Evolutionary conservation across 768 basidiomycete genomes (phyloP), one percentile per base, ranked within the genome.

Genomic region (Kwoniella shandongensis): DNA sequence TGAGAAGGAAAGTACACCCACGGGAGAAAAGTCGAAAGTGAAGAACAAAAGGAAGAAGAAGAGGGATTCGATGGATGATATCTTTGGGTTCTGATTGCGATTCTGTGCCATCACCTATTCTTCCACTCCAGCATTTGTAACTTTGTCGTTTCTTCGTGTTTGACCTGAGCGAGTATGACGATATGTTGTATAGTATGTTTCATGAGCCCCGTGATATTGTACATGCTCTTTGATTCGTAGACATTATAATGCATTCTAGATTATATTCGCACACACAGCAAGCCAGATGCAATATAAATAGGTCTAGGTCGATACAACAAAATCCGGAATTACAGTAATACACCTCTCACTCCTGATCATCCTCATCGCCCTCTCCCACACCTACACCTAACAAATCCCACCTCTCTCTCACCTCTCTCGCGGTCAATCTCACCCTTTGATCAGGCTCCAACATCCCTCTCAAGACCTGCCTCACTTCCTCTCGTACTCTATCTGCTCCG

Each of bases 401-500:
- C 18, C 42, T 30, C 49, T 51, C 18, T 17, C 48, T 51, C n/a
- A 58, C 49, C 29, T 58, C 38, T 25, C 27, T 30, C 1, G 69
- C 69, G 8, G 56, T 63, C 38, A 63, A 61, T 49, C 72, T 50
- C 27, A 54, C 25, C 52, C 47, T 54, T 18, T 57, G 51, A 18
- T 53, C 44, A 10, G 62, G 63, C 26, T 44, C 27, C 29, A 73
- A 35, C 72, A 73, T 73, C 10, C 23, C 29, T 38, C 44, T 65
- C 25, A 73, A 15, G 18, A 64, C 49, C 18, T 57, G 20, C 18
- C 65, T 51, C 3, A 65, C 29, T n/a, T 50, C 38, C 26, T 65
- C 63, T 13, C 44, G 25, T 1, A 73, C 63, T 22, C 55, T 12
- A 12, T 65, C 65, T 12, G 17, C 2, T 1, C 69, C 70, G 44